Evolutionary conservation across 2,329 filamentous ascomycete genomes (phyloP).

Genomic region (Pezicula rhizophila): DNA sequence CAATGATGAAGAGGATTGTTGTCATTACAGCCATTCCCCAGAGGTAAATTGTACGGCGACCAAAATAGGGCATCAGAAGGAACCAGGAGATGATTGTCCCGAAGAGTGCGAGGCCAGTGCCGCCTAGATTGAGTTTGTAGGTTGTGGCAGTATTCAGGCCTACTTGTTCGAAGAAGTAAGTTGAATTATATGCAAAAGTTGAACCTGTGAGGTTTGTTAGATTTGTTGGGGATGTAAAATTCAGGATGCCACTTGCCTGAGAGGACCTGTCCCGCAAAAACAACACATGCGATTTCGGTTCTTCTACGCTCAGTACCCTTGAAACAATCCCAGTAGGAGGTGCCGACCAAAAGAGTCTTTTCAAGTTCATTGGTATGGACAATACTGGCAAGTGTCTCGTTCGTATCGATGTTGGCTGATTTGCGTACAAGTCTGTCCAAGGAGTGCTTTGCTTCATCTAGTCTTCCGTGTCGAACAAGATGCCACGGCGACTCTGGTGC

Average conservation of each 20-base stretch:
- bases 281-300: slow-evolving; percentile 39
- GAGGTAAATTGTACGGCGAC: slow-evolving; percentile 38
- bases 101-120: slow-evolving; percentile 37
- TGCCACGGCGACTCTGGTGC: slow-evolving; percentile 44
- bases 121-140: slow-evolving; percentile 37
- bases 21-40: slow-evolving; percentile 29
- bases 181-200: slow-evolving; percentile 35
- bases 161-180: slow-evolving; percentile 42
- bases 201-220: slow-evolving; percentile 25
- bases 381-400: slow-evolving; percentile 32
- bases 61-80: slow-evolving; percentile 36
- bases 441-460: slow-evolving; percentile 37
- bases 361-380: slow-evolving; percentile 41
- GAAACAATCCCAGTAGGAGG: slow-evolving; percentile 41
- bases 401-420: slow-evolving; percentile 6
- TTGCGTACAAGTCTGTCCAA: slow-evolving; percentile 30
- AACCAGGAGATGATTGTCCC: slow-evolving; percentile 41
- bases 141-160: slow-evolving; percentile 34
- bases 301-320: slow-evolving; percentile 39
- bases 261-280: slow-evolving; percentile 37
- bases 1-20: slow-evolving; percentile 36
- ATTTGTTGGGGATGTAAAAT: not conserved
- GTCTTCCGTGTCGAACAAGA: slow-evolving; percentile 37
- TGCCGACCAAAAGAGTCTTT: slow-evolving; percentile 32
- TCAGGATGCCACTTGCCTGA: not conserved